Evolutionary conservation across 208 protist genomes (phyloP).

Genomic region (Hexamita inflata): DNA sequence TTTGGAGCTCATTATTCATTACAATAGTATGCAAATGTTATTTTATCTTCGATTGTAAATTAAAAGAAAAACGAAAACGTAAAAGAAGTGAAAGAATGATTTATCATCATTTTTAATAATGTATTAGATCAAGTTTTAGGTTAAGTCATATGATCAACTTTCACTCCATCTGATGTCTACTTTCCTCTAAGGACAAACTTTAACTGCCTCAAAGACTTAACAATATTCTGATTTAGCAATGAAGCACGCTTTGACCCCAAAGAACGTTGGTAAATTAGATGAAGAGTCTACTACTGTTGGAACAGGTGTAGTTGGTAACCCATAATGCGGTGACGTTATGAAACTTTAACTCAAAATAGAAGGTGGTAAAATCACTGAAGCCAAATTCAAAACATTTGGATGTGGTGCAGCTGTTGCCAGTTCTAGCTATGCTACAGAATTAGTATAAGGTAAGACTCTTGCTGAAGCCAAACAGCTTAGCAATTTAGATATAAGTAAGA

Average conservation of each 20-base stretch:
- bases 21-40: too few relatives aligned
- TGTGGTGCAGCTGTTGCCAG: slow-evolving; percentile 94
- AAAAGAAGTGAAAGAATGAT: too few relatives aligned
- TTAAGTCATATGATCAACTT: too few relatives aligned
- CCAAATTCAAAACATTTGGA: slow-evolving; percentile 94
- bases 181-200: too few relatives aligned
- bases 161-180: too few relatives aligned
- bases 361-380: slow-evolving; percentile 68
- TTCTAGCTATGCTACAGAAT: slow-evolving; percentile 84
- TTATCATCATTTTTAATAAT: too few relatives aligned
- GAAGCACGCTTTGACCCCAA: slow-evolving; percentile 11
- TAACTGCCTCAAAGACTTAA: too few relatives aligned
- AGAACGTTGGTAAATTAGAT: slow-evolving; percentile 32
- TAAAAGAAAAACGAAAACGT: too few relatives aligned
- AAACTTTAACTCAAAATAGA: slow-evolving; percentile 86
- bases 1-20: too few relatives aligned
- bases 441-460: slow-evolving; percentile 82
- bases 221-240: slow-evolving; percentile 33
- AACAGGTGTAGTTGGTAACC: slow-evolving; percentile 86
- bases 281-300: slow-evolving; percentile 64
- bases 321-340: slow-evolving; percentile 94
- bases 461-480: slow-evolving; percentile 80
- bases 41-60: too few relatives aligned
- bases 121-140: too few relatives aligned
- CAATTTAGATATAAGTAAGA: slow-evolving; percentile 89